Conservation (phyloP, 2,329 filamentous ascomycete genomes). For the Hypomyces rosellus region DNA sequence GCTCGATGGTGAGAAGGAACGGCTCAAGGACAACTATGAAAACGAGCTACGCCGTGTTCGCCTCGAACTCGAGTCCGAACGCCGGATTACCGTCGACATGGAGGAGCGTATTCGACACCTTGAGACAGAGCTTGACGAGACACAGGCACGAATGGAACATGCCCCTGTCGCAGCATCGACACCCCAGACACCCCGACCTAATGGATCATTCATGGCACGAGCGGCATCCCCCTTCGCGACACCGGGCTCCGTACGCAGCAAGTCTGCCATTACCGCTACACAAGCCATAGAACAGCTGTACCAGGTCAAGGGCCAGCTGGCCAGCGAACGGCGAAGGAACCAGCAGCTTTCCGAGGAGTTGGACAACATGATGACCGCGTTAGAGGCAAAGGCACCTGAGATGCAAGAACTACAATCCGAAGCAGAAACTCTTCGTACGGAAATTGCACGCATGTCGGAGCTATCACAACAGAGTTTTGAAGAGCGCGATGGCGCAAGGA, state of each 20-base stretch:
- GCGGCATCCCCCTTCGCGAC: constrained; percentile 58
- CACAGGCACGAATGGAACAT: constrained; percentile 44
- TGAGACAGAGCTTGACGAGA: constrained; percentile 47
- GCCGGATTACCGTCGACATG: constrained; percentile 38
- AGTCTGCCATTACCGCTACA: constrained; percentile 51
- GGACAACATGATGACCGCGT: constrained; percentile 76
- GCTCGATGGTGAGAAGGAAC: constrained; percentile 56
- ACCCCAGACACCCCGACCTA: constrained; percentile 56
- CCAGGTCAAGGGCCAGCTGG: constrained; percentile 65
- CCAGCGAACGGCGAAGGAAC: constrained; percentile 66
- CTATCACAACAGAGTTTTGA: constrained; percentile 76
- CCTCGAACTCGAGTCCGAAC: constrained; percentile 51
- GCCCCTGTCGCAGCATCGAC: constrained; percentile 38
- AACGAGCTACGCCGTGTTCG: constrained; percentile 51
- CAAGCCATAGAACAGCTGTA: constrained; percentile 60
- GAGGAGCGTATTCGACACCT: constrained; percentile 45
- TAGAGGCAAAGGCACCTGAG: constrained; percentile 83
- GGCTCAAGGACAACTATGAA: constrained; percentile 58
- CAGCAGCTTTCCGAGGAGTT: constrained; percentile 69
- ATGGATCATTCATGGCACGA: constrained; percentile 47
- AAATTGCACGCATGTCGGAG: constrained; percentile 78
- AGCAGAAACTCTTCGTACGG: constrained; percentile 69
- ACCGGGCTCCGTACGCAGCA: constrained; percentile 51
- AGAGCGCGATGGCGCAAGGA: constrained; percentile 72
- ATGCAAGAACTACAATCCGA: constrained; percentile 80